A percentile compares a stretch with the other conserved stretches of the same genome.
These are phyloP conservation scores for Neurospora pannonica DNA, from an alignment of 495 filamentous ascomycete species.

Conservation along the genomic window DNA sequence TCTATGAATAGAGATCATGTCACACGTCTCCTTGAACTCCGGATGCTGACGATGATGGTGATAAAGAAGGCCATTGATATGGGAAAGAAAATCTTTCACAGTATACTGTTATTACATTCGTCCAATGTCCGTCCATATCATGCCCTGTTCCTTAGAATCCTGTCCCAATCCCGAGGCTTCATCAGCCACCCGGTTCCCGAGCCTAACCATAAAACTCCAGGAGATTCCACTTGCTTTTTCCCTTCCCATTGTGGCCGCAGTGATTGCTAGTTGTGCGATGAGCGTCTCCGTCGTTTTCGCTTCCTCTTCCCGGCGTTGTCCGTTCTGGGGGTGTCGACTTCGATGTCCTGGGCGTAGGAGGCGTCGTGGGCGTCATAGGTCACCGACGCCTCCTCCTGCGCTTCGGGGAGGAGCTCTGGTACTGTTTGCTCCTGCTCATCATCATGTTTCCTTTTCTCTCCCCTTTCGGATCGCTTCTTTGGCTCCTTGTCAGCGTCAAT, in stretches of 20 bases:
- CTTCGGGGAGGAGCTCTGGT: neutral
- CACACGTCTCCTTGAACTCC: neutral
- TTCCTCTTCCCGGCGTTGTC: neutral
- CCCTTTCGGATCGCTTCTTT: neutral
- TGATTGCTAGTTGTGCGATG: neutral
- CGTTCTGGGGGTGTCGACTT: neutral
- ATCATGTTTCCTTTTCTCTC: neutral
- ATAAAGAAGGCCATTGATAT: neutral
- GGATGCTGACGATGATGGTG: neutral
- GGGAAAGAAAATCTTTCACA: neutral
- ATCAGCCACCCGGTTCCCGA: neutral
- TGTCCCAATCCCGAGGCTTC: neutral
- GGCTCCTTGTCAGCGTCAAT: neutral
- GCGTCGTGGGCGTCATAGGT: neutral
- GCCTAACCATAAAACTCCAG: neutral
- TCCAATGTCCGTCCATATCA: neutral
- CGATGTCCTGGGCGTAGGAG: neutral
- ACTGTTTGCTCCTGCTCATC: neutral
- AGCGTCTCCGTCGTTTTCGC: neutral
- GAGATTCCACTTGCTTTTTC: neutral
- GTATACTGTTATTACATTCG: neutral
- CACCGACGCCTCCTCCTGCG: neutral
- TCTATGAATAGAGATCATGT: neutral
- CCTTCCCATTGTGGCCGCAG: neutral
- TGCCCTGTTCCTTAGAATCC: neutral